Conservation (phyloP, 2,329 filamentous ascomycete genomes). For the Onygenales sp. region DNA sequence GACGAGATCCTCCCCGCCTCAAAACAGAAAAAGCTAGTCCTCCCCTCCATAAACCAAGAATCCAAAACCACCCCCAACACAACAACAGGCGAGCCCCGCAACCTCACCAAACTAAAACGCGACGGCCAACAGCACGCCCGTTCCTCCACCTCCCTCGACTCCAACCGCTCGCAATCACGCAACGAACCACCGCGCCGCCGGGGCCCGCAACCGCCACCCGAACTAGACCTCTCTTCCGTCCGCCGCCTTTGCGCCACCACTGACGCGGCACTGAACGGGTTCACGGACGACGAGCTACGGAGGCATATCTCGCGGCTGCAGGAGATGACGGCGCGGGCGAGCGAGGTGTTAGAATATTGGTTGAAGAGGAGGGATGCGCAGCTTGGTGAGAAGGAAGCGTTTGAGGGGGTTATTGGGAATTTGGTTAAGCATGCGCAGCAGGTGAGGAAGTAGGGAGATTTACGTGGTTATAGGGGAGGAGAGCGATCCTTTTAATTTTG, state of each 20-base stretch:
- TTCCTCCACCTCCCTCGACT: slow-evolving; percentile 17
- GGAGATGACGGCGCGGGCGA: slow-evolving; percentile 60
- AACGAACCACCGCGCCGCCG: slow-evolving; percentile 27
- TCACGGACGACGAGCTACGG: slow-evolving; percentile 67
- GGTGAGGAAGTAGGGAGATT: slow-evolving; percentile 56
- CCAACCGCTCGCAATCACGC: slow-evolving; percentile 21
- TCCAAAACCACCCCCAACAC: slow-evolving; percentile 38
- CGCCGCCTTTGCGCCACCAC: slow-evolving; percentile 74
- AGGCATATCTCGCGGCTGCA: slow-evolving; percentile 62
- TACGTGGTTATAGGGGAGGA: neutral
- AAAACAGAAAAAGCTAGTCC: slow-evolving; percentile 93
- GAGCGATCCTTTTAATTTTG: neutral
- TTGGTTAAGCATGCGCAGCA: slow-evolving; percentile 84
- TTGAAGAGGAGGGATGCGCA: slow-evolving; percentile 75
- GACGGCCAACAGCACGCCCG: slow-evolving; percentile 7
- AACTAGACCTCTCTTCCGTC: slow-evolving; percentile 69
- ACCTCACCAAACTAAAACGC: slow-evolving; percentile 8
- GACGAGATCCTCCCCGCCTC: slow-evolving; percentile 95
- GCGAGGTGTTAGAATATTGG: slow-evolving; percentile 79
- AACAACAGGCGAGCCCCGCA: slow-evolving; percentile 21
- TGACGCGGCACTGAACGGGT: slow-evolving; percentile 67
- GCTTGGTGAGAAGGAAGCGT: slow-evolving; percentile 81
- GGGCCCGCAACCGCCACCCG: slow-evolving; percentile 56
- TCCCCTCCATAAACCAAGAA: slow-evolving; percentile 64
- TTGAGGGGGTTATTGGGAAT: slow-evolving; percentile 95